phyloP scores from a whole-genome alignment of 306 rosid genomes.

The Trifolium fragiferum region DNA sequence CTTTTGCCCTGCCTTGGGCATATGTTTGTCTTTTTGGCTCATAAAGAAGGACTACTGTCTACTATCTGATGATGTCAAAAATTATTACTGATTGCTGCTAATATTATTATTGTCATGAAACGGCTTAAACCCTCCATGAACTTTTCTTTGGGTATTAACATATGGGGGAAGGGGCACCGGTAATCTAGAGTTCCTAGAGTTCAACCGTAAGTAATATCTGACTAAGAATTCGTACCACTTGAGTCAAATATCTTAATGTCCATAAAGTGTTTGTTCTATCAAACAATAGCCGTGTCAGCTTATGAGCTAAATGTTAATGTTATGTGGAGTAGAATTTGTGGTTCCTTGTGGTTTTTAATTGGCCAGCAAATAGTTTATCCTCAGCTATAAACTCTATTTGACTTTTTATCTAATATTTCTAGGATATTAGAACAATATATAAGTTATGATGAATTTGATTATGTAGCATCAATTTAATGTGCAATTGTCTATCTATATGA shows the following conservation, averaged over 20 bases:
- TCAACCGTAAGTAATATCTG: too few species aligned
- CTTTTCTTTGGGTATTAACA: not conserved
- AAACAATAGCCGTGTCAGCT: not conserved
- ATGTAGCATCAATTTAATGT: not conserved
- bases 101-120: not conserved
- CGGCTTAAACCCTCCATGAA: not conserved
- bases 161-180: too few species aligned
- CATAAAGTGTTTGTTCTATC: too few species aligned
- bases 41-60: not conserved
- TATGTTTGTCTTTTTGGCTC: not conserved
- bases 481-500: not conserved
- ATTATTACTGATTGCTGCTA: not conserved
- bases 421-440: not conserved
- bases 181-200: too few species aligned
- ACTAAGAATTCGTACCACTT: too few species aligned
- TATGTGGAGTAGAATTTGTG: not conserved
- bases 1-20: slow-evolving; percentile 15
- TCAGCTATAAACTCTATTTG: not conserved
- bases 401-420: not conserved
- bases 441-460: not conserved
- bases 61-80: not conserved
- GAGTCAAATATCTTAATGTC: too few species aligned
- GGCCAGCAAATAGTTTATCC: not conserved
- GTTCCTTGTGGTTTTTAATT: not conserved
- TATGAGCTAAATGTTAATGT: not conserved